Evolutionary conservation across 2,329 filamentous ascomycete genomes (phyloP), one percentile per base, ranked within the genome.

Genomic region (Calonectria naviculata): DNA sequence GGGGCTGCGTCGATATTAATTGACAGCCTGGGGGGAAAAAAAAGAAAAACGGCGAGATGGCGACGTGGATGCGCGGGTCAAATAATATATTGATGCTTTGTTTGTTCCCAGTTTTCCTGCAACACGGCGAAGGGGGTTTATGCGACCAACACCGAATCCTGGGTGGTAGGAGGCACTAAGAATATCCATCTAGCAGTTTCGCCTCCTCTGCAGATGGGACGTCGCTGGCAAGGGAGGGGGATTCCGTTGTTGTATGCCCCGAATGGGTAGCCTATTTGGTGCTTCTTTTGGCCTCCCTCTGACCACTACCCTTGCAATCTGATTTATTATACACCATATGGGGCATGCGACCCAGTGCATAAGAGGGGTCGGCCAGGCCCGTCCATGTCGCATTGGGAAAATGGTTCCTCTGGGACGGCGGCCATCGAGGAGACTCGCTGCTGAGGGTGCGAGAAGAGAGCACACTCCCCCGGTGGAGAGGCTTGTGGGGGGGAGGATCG

Each of bases 81-180:
- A 47, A 63, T 56, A 56, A 56, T 66, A 66, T 70, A 70, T 62
- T 42, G 62, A 61, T 42, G 8, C 34, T 21, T 65, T 54, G 36
- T 31, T 36, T n/a, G 67, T 69, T 69, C 67, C 65, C 67, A 65
- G 52, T 60, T 42, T 65, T 69, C 60, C 42, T 69, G 67, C 67
- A 56, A 63, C 62, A 41, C 44, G 19, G 17, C 46, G 44, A 66
- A 54, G 67, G 67, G 61, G 58, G n/a, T n/a, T 41, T 36, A 41
- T 38, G 34, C 24, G 29, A 49, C 46, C 54, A 38, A 49, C 31
- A 17, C 15, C 19, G 36, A 24, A 60, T 60, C 41, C 64, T 42
- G 52, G 52, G 29, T 52, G 62, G 46, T 41, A 52, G 36, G 36
- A 47, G 41, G 36, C 44, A 46, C 62, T n/a, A 65, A 65, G 36